Evolutionary conservation across 2,329 filamentous ascomycete species (phyloP), one percentile per base, ranked within the genome.

Genomic region (Colletotrichum sansevieriae): DNA sequence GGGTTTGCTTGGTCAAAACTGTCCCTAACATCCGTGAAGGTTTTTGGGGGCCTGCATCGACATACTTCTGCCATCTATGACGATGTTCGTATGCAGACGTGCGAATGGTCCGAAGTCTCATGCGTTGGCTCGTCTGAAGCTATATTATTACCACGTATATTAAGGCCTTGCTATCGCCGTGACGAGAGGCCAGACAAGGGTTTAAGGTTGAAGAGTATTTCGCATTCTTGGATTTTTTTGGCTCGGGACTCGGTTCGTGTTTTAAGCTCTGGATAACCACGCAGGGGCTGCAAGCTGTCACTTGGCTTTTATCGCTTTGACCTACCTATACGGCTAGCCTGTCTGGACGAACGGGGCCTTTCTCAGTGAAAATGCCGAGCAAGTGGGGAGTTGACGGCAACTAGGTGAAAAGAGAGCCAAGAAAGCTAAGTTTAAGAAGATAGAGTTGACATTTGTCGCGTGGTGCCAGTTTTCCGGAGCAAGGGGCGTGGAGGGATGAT

Each of bases 171-270:
- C 1, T 20, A 46, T 20, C 43, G 43, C 12, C 13, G n/a, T 18
- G 4, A 20, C 18, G 7, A n/a, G 8, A 18, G 46, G 11, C 20
- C 18, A 13, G 11, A 10, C 46, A 49, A 11, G 22, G 55, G 55
- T 18, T 33, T 39, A 47, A 47, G 43, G 56, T 59, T 49, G 43
- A 22, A 22, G 41, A 47, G n/a, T 29, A 39, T 37, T 18, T 15
- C 11, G 41, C 25, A 47, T 10, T 43, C 56, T 15, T 39, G 29
- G 29, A 47, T 47, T 35, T 59, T 35, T 59, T 37, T 49, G 56
- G 56, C 22, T 59, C 54, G 54, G 54, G 13, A 13, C 46, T 47
- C 47, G 55, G 46, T 52, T 41, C 35, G 13, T 39, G 55, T 60
- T 46, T 60, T 46, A 56, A 9, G 7, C 29, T 29, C 6, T 29